Base-by-base conservation (phyloP, 2,329 filamentous ascomycete genomes). In the Ilyonectria sp. region DNA sequence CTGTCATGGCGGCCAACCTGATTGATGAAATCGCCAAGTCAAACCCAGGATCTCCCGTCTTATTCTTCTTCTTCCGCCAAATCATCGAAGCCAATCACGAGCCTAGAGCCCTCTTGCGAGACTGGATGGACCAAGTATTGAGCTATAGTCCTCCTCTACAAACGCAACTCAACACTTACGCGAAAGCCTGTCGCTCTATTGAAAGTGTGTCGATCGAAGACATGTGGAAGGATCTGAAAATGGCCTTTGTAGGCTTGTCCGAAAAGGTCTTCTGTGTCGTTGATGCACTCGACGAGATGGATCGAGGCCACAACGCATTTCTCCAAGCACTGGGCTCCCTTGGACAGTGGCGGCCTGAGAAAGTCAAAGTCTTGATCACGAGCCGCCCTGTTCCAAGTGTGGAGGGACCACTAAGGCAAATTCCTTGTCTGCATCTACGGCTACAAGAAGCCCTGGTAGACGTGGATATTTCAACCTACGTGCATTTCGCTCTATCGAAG, bases 281-380 rank as follows among this genome's bases (percentile, higher is more conserved):
- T 0, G 84, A 86, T 66, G 83, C 83, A 0, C 75, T 86, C 2
- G 85, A 86, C 65, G 84, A 86, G 71, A 85, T 86, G 79, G 81
- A 84, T 46, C 44, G 72, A n/a, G 79, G 74, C 0, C 72, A 82
- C 17, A 43, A 66, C 0, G 0, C 15, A 0, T 83, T 85, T 33
- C 65, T 85, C 2, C 53, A 76, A 4, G 55, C 70, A 2, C 71
- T 86, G 0, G 75, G 73, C 1, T 58, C 67, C 0, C 72, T 86
- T 0, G 80, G 79, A 0, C 65, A 74, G 6, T 76, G 73, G 71
- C 70, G 65, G 3, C 78, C 82, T 1, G 58, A 52, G 0, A 73
- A 69, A 8, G 72, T 84, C 63, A 86, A 85, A 63, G 67, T 86
- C 0, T 29, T 85, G 0, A 76, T 85, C 5, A 86, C 85, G 0